Evolutionary conservation across 2,329 filamentous ascomycete genomes (phyloP).

Genomic region (Penicillium vulpinum): DNA sequence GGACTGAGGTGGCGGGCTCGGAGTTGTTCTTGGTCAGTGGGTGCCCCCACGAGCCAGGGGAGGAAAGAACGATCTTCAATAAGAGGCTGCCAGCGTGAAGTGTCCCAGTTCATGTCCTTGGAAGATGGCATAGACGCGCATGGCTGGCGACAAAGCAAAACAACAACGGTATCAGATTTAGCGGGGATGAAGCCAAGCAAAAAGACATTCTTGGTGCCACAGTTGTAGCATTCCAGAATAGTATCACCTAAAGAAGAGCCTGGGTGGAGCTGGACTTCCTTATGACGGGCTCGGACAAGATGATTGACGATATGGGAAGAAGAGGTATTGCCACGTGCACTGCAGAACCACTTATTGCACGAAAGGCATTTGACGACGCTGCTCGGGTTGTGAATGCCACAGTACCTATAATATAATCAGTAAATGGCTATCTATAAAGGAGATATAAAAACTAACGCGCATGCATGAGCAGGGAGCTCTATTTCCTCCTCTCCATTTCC

Average conservation of each 20-base stretch:
- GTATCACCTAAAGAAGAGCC: conserved; percentile 92
- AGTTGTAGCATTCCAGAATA: conserved; percentile 97
- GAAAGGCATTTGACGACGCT: conserved; percentile 94
- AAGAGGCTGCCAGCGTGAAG: conserved; percentile 92
- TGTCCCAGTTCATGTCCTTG: conserved; percentile 99
- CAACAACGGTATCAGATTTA: conserved; percentile 97
- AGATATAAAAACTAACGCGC: conserved; percentile 67
- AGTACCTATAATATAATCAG: conserved; percentile 63
- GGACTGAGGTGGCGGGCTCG: conserved; percentile 89
- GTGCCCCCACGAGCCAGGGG: conserved; percentile 85
- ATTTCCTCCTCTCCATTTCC: conserved; percentile 73
- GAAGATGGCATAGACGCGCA: conserved; percentile 92
- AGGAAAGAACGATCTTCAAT: conserved; percentile 97
- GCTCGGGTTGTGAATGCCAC: conserved; percentile 92
- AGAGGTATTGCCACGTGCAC: conserved; percentile 90
- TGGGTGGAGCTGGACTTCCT: conserved; percentile 96
- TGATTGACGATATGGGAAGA: conserved; percentile 99
- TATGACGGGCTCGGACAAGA: conserved; percentile 92
- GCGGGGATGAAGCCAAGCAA: conserved; percentile 96
- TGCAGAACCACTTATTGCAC: conserved; percentile 99
- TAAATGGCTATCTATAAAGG: conserved; percentile 18
- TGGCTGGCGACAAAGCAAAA: conserved; percentile 92
- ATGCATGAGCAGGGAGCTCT: conserved; percentile 89
- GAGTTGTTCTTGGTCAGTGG: conserved; percentile 92
- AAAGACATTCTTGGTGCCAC: conserved; percentile 98